Evolutionary conservation across 2,329 filamentous ascomycete genomes (phyloP).

Genomic region (Seiridium cupressi): DNA sequence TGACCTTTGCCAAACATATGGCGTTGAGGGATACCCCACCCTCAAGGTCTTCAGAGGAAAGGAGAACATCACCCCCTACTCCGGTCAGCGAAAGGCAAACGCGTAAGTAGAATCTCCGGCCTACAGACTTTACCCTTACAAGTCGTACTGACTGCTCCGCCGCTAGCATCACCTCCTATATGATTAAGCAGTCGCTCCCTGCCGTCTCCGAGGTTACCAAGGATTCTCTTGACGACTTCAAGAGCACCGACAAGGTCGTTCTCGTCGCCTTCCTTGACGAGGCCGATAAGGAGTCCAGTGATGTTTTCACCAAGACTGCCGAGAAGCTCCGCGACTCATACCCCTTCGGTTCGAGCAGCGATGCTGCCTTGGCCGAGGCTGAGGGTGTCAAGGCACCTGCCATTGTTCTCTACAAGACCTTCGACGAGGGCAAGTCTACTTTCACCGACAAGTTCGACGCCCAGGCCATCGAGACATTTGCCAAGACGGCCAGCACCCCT

Average conservation of each 20-base stretch:
- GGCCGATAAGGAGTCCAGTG: slow-evolving; percentile 80
- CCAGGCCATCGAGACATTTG: slow-evolving; percentile 78
- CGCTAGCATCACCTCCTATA: slow-evolving; percentile 71
- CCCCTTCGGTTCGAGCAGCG: slow-evolving; percentile 86
- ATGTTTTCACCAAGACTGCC: slow-evolving; percentile 74
- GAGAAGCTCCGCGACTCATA: slow-evolving; percentile 83
- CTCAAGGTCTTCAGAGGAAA: slow-evolving; percentile 96
- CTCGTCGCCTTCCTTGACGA: slow-evolving; percentile 83
- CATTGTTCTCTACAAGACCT: slow-evolving; percentile 93
- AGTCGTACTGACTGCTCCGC: neutral
- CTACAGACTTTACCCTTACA: no score
- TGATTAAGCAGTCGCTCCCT: slow-evolving; percentile 96
- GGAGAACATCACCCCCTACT: slow-evolving; percentile 80
- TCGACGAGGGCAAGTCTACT: slow-evolving; percentile 91
- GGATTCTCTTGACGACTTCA: slow-evolving; percentile 90
- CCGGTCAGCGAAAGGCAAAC: slow-evolving; percentile 84
- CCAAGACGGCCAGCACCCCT: slow-evolving; percentile 81
- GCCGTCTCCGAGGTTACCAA: slow-evolving; percentile 81
- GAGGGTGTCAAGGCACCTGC: slow-evolving; percentile 86
- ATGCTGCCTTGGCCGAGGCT: slow-evolving; percentile 79
- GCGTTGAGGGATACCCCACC: slow-evolving; percentile 96
- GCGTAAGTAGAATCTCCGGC: slow-evolving; percentile 45
- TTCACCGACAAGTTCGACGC: slow-evolving; percentile 80
- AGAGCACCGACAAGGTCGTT: slow-evolving; percentile 96
- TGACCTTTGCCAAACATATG: slow-evolving; percentile 85